Conservation (phyloP, 176 grass and related monocot genomes). For the Thalia dealbata region DNA sequence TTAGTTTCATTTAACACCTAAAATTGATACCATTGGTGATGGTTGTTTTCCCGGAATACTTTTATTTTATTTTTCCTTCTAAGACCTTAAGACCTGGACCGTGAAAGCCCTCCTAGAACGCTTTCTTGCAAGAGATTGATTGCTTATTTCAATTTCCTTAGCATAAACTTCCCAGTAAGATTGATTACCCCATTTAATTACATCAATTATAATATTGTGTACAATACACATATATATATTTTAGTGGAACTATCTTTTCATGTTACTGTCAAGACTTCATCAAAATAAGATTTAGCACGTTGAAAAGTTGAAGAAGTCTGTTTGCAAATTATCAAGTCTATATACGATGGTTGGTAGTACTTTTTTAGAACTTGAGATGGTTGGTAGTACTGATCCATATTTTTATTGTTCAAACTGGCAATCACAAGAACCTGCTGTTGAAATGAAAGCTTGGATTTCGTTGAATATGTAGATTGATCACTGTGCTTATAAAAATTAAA, state of each 20-base stretch:
- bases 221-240: background rate
- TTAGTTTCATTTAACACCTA: background rate
- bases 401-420: background rate
- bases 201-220: background rate
- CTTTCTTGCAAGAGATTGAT: background rate
- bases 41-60: background rate
- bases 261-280: background rate
- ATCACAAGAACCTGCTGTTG: too few relatives aligned
- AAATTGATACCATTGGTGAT: background rate
- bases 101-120: too few relatives aligned
- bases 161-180: background rate
- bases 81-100: too few relatives aligned
- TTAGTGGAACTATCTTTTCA: background rate
- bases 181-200: background rate
- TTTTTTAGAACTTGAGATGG: too few relatives aligned
- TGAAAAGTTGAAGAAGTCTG: background rate
- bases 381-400: background rate
- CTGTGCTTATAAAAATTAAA: too few relatives aligned
- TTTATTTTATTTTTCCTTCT: too few relatives aligned
- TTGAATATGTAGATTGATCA: too few relatives aligned
- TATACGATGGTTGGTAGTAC: background rate
- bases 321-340: background rate
- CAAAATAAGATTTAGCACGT: background rate
- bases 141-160: background rate
- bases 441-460: too few relatives aligned